Evolutionary conservation across 139 green algal species (phyloP).

Genomic region (Mesotaenium endlicherianum): DNA sequence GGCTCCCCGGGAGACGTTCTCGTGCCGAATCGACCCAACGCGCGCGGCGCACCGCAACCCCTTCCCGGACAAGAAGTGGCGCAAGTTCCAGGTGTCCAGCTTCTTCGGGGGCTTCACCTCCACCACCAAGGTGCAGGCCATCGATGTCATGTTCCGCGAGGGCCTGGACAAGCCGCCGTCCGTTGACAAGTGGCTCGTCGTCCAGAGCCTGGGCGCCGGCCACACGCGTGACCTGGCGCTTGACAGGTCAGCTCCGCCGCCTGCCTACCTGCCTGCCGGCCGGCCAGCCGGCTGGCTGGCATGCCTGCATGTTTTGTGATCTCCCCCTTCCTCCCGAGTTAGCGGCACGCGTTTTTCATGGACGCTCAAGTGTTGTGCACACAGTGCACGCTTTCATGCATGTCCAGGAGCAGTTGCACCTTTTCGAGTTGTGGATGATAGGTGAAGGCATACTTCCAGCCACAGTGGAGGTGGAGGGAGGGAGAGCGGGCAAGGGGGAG

Average conservation of each 20-base stretch:
- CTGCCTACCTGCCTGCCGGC: no score
- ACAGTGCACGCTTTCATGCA: no score
- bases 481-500: no score
- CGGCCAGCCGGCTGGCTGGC: no score
- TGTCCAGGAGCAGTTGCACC: no score
- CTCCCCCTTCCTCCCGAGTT: no score
- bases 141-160: not conserved
- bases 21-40: not conserved
- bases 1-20: not conserved
- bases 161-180: not conserved
- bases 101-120: slow-evolving; percentile 31
- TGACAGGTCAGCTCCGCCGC: slow-evolving; percentile 21
- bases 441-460: no score
- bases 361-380: no score
- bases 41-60: not conserved
- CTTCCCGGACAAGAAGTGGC: slow-evolving; percentile 37
- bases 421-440: no score
- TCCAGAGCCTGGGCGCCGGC: slow-evolving; percentile 22
- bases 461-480: no score
- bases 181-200: slow-evolving; percentile 43
- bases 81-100: slow-evolving; percentile 17
- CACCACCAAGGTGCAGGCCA: slow-evolving; percentile 8
- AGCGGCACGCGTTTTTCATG: no score
- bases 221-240: slow-evolving; percentile 37
- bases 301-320: no score